Evolutionary conservation across 805 yeast genomes (phyloP).

Genomic region (Blastobotrys attinorum): DNA sequence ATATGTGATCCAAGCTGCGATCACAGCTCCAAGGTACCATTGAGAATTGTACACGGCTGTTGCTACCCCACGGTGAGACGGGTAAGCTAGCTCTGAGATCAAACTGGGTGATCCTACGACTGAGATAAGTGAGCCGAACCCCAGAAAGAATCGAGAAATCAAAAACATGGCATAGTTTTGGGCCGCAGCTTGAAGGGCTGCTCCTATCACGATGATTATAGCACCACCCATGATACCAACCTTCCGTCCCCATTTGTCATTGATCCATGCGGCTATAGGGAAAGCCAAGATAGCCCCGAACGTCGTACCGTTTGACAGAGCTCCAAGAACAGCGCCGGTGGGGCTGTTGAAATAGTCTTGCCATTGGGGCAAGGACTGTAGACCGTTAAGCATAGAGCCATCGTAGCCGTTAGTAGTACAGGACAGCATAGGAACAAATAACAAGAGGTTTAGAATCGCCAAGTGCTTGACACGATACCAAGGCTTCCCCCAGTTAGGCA

Average conservation of each 20-base stretch:
- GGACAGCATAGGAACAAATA: slow-evolving; percentile 10
- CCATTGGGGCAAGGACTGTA: slow-evolving; percentile 21
- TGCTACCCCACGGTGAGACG: slow-evolving; percentile 53
- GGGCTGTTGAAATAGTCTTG: slow-evolving; percentile 11
- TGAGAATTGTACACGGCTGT: slow-evolving; percentile 62
- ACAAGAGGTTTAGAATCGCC: slow-evolving; percentile 10
- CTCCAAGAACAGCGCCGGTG: slow-evolving; percentile 11
- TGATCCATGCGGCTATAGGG: slow-evolving; percentile 47
- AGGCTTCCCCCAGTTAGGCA: slow-evolving; percentile 6
- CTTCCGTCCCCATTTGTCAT: slow-evolving; percentile 59
- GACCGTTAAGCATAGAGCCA: slow-evolving; percentile 15
- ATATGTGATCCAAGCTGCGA: slow-evolving; percentile 69
- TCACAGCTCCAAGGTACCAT: slow-evolving; percentile 61
- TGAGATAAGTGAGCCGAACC: slow-evolving; percentile 66
- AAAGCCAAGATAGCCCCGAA: slow-evolving; percentile 67
- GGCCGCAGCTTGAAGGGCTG: slow-evolving; percentile 38
- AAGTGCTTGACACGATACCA: slow-evolving; percentile 11
- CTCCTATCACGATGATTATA: slow-evolving; percentile 48
- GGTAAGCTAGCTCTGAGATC: slow-evolving; percentile 65
- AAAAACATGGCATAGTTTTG: slow-evolving; percentile 54
- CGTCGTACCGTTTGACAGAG: slow-evolving; percentile 24
- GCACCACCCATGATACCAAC: slow-evolving; percentile 39
- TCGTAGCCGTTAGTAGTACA: slow-evolving; percentile 15
- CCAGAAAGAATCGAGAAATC: slow-evolving; percentile 60
- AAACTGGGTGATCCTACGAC: slow-evolving; percentile 72